Evolutionary conservation across 495 filamentous ascomycete species (phyloP), one percentile per base, ranked within the genome.

Genomic region (Hypoxylon rickii): DNA sequence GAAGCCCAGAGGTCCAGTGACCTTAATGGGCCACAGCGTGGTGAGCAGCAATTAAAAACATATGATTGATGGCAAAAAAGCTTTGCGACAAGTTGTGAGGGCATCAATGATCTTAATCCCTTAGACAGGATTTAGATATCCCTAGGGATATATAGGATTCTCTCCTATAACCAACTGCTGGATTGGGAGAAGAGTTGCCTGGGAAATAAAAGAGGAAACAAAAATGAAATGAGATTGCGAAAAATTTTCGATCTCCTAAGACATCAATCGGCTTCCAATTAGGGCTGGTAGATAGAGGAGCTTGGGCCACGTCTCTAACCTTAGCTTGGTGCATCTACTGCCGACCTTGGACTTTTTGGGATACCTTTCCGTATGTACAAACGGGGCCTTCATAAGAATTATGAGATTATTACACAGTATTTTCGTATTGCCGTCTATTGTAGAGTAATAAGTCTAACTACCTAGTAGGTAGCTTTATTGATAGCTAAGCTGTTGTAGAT

Each of bases 81-180:
- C 47, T 42, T 45, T n/a, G 40, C 38, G 26, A 41, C 36, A 26
- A 7, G 32, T 13, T 16, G 16, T 21, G 32, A 33, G 2, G 20
- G 19, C 5, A 31, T 31, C 3, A 34, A 24, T n/a, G n/a, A 44
- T 47, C 3, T 63, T 51, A 48, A 55, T 58, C 52, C 64, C 64
- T 59, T 60, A 63, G 34, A 60, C 39, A 21, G 36, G 18, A 18
- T 46, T 49, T 31, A 58, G 48, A 37, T 17, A 44, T 24, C 37
- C 36, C n/a, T n/a, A n/a, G n/a, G n/a, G n/a, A n/a, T n/a, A n/a
- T n/a, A n/a, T n/a, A n/a, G n/a, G n/a, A n/a, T n/a, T n/a, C n/a
- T n/a, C n/a, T n/a, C n/a, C n/a, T n/a, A n/a, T n/a, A n/a, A n/a
- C n/a, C n/a, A n/a, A n/a, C 26, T 17, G 44, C 34, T 42, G 22